phyloP scores from a whole-genome alignment of 495 filamentous ascomycete genomes.

The Penicillium angulare region DNA sequence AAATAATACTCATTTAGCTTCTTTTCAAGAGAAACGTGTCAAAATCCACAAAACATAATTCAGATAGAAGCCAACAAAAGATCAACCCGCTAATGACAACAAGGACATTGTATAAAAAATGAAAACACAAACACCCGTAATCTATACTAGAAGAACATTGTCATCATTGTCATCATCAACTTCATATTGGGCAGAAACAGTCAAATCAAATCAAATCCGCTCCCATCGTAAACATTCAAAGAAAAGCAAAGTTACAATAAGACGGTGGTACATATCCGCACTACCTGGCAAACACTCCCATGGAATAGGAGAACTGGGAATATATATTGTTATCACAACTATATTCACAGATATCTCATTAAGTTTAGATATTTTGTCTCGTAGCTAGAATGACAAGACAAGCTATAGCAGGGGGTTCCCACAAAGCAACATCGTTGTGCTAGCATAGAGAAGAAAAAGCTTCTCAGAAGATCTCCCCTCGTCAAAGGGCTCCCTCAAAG shows the following conservation, averaged over 20 bases:
- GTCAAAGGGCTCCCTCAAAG: not conserved
- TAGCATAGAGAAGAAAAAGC: not conserved
- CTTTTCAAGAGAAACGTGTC: too few species aligned
- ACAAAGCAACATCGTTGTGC: not conserved
- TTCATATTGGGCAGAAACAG: not conserved
- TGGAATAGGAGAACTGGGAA: not conserved
- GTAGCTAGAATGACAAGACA: not conserved
- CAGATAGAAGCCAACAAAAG: too few species aligned
- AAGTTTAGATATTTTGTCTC: not conserved
- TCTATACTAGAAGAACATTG: too few species aligned
- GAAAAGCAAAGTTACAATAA: not conserved
- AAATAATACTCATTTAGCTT: too few species aligned
- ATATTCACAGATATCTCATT: constrained; percentile 9
- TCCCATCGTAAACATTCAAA: too few species aligned
- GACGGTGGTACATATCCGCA: not conserved
- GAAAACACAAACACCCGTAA: too few species aligned
- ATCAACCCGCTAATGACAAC: too few species aligned
- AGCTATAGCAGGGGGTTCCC: not conserved
- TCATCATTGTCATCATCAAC: too few species aligned
- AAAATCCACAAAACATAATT: too few species aligned
- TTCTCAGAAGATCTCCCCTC: not conserved
- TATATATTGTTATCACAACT: not conserved
- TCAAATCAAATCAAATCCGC: not conserved
- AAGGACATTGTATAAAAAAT: too few species aligned
- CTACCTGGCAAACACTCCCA: too few species aligned